phyloP scores from a whole-genome alignment of 257 asterid genomes.

The Nicotiana otophora region DNA sequence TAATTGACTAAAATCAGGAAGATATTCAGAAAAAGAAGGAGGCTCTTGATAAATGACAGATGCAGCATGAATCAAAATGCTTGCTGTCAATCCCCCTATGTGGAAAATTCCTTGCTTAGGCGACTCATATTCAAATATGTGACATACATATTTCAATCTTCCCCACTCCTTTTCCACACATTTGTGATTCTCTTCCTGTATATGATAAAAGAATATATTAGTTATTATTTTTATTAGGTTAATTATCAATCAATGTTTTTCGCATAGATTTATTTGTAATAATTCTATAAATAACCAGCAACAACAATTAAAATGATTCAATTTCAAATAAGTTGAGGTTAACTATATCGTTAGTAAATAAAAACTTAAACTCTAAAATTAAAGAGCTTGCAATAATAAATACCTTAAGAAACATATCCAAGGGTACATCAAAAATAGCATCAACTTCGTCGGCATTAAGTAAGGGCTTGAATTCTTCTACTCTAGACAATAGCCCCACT shows the following conservation, averaged over 20 bases:
- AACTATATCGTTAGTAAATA: background rate
- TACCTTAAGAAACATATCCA: conserved; percentile 53
- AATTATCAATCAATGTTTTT: background rate
- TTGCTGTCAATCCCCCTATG: conserved; percentile 47
- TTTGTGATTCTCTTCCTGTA: conserved; percentile 30
- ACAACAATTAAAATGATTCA: background rate
- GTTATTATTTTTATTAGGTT: background rate
- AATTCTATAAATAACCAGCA: background rate
- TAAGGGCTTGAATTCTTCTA: conserved; percentile 47
- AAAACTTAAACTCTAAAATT: background rate
- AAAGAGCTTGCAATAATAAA: background rate
- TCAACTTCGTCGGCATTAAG: conserved; percentile 61
- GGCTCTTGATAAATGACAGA: conserved; percentile 37
- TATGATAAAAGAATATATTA: background rate
- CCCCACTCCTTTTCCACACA: conserved; percentile 44
- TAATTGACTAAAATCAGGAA: conserved; percentile 49
- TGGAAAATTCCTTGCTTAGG: conserved; percentile 28
- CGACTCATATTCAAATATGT: conserved; percentile 30
- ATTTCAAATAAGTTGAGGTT: background rate
- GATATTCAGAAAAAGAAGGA: conserved; percentile 42
- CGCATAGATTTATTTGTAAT: background rate
- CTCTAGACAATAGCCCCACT: conserved; percentile 36
- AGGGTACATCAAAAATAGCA: conserved; percentile 49
- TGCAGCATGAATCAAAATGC: conserved; percentile 46
- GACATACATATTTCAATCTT: conserved; percentile 40